These are phyloP conservation scores for Amanita rubescens DNA, from an alignment of 768 basidiomycete genomes.

Conservation along the genomic window DNA sequence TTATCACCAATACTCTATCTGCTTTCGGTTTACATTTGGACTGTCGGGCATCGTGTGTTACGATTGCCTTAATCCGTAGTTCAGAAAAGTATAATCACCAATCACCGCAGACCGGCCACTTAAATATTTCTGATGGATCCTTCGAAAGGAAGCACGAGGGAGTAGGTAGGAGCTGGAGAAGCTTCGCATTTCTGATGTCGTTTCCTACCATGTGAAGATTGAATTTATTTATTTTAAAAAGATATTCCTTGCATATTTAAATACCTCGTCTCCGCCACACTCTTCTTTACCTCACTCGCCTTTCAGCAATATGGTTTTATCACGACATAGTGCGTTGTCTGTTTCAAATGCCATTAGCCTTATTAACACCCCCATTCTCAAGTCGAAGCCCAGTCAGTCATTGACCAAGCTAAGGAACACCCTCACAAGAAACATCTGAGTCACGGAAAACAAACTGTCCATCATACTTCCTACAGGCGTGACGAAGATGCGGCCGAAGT, in stretches of 20 bases:
- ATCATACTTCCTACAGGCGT: constrained; percentile 30
- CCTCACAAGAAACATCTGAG: constrained; percentile 29
- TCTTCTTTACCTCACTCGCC: background rate
- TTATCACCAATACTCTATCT: background rate
- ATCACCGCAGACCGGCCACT: too few species aligned
- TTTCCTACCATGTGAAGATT: too few species aligned
- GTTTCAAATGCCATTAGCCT: background rate
- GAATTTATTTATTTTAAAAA: background rate
- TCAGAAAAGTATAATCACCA: too few species aligned
- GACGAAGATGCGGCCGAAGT: constrained; percentile 31
- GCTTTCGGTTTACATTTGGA: too few species aligned
- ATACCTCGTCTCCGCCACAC: background rate
- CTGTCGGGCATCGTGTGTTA: too few species aligned
- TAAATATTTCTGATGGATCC: too few species aligned
- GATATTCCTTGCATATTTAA: background rate
- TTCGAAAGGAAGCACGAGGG: too few species aligned
- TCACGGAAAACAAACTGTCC: constrained; percentile 17
- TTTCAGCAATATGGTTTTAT: background rate
- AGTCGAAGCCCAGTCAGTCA: constrained; percentile 46
- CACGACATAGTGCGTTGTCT: constrained; percentile 6
- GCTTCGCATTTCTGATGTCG: too few species aligned
- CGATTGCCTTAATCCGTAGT: too few species aligned
- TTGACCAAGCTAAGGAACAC: constrained; percentile 32
- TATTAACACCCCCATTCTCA: background rate
- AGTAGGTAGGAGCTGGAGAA: too few species aligned